These are phyloP conservation scores for Nemania sp. DNA, from an alignment of 2,329 filamentous ascomycete genomes.

Conservation along the genomic window DNA sequence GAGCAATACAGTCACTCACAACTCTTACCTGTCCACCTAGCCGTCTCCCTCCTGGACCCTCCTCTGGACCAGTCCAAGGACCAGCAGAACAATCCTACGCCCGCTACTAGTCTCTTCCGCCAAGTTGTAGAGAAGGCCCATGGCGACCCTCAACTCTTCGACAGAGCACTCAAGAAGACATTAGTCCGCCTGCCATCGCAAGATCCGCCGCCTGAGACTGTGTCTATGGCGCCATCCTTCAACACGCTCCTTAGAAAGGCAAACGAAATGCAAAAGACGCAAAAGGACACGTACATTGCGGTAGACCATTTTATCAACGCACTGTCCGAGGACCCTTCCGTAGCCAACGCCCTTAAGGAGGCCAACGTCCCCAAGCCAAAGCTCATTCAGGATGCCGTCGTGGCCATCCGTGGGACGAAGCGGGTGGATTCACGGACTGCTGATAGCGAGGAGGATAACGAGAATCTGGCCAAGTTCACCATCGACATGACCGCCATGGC, in stretches of 20 bases:
- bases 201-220: constrained; percentile 88
- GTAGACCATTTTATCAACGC: constrained; percentile 92
- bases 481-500: constrained; percentile 98
- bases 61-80: constrained; percentile 78
- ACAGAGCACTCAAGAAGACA: constrained; percentile 86
- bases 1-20: constrained; percentile 91
- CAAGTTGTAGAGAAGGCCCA: constrained; percentile 94
- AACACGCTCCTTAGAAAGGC: constrained; percentile 81
- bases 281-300: constrained; percentile 93
- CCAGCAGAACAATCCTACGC: constrained; percentile 74
- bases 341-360: constrained; percentile 78
- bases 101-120: constrained; percentile 79
- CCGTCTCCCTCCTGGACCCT: constrained; percentile 78
- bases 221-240: constrained; percentile 81
- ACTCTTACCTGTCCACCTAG: constrained; percentile 86
- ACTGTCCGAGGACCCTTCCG: constrained; percentile 75
- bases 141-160: constrained; percentile 87
- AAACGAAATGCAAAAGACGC: constrained; percentile 91
- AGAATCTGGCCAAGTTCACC: constrained; percentile 97
- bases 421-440: constrained; percentile 95
- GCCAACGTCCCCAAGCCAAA: constrained; percentile 91
- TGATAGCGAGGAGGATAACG: constrained; percentile 88
- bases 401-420: constrained; percentile 88
- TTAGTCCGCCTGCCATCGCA: constrained; percentile 91
- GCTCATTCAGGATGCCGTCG: constrained; percentile 86